Conservation (phyloP, 129 eudicot genomes). For the Artemisia argyi region DNA sequence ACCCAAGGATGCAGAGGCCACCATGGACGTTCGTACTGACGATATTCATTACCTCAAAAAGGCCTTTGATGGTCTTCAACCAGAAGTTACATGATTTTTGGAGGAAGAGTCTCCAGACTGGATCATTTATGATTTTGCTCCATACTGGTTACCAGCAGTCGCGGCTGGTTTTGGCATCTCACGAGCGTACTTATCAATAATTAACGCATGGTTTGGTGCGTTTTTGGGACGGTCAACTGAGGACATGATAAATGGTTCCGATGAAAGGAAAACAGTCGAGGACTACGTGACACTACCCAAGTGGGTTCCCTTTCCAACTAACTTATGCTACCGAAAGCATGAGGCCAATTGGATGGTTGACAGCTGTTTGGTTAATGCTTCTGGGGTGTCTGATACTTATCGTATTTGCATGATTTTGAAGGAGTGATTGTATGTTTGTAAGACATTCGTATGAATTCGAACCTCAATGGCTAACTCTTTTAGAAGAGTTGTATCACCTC, state of each 20-base stretch:
- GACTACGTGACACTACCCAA: constrained; percentile 28
- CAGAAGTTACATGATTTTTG: constrained; percentile 34
- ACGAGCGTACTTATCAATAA: constrained; percentile 12
- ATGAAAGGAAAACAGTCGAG: constrained; percentile 24
- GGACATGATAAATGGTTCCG: constrained; percentile 18
- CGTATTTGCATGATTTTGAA: constrained; percentile 12
- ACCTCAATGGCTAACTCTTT: constrained; percentile 42
- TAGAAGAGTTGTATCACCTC: constrained; percentile 35
- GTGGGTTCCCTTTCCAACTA: constrained; percentile 47
- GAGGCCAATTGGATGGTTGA: constrained; percentile 34
- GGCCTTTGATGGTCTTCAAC: constrained; percentile 49
- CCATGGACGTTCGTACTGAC: constrained; percentile 36
- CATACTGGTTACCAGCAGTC: constrained; percentile 46
- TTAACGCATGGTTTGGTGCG: constrained; percentile 35
- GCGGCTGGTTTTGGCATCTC: constrained; percentile 38
- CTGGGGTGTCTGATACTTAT: constrained; percentile 37
- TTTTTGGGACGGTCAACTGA: constrained; percentile 24
- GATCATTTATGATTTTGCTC: constrained; percentile 49
- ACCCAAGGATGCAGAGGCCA: constrained; percentile 51
- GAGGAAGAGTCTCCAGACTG: constrained; percentile 42
- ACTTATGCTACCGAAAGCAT: constrained; percentile 30
- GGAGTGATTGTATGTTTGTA: constrained; percentile 31
- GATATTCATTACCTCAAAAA: constrained; percentile 43
- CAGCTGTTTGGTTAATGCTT: background rate
- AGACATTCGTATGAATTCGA: constrained; percentile 43